Percentiles rank a stretch among this genome's conserved stretches.
Conservation (phyloP, 768 basidiomycete species). For the Mycena rosella region DNA sequence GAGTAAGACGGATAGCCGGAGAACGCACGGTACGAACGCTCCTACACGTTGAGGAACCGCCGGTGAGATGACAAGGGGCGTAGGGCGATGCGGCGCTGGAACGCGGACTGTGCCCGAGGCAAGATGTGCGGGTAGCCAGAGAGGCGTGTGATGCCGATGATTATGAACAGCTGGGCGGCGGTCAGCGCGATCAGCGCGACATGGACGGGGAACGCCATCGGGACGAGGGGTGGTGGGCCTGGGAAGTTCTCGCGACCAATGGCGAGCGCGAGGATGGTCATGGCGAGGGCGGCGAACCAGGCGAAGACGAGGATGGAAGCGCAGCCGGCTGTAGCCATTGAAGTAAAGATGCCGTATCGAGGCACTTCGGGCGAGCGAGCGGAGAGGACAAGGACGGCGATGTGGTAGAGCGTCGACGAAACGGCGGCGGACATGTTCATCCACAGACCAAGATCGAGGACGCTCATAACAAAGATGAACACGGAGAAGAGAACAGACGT, state of each 20-base stretch:
- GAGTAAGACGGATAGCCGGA: background rate
- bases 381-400: conserved; percentile 29
- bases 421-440: conserved; percentile 30
- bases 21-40: background rate
- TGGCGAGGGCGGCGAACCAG: conserved; percentile 28
- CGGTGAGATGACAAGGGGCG: conserved; percentile 6
- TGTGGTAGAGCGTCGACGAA: conserved; percentile 28
- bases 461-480: conserved; percentile 18
- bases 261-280: conserved; percentile 28
- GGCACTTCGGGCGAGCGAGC: conserved; percentile 20
- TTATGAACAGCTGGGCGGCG: conserved; percentile 15
- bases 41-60: conserved; percentile 3
- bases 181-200: conserved; percentile 18
- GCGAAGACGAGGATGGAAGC: conserved; percentile 33
- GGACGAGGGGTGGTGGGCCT: conserved; percentile 29
- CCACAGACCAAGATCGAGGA: conserved; percentile 33
- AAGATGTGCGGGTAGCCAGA: conserved; percentile 8
- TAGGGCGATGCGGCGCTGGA: conserved; percentile 14
- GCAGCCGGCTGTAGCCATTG: conserved; percentile 28
- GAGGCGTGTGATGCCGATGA: conserved; percentile 20
- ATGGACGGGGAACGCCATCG: conserved; percentile 25
- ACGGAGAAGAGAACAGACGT: conserved; percentile 19
- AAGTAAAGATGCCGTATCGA: conserved; percentile 9
- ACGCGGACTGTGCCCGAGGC: conserved; percentile 1
- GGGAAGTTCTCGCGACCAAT: conserved; percentile 26